A percentile compares a stretch with the other conserved stretches of the same genome.
phyloP scores from a whole-genome alignment of 805 yeast species.

The Lipomyces spencermartinsiae region DNA sequence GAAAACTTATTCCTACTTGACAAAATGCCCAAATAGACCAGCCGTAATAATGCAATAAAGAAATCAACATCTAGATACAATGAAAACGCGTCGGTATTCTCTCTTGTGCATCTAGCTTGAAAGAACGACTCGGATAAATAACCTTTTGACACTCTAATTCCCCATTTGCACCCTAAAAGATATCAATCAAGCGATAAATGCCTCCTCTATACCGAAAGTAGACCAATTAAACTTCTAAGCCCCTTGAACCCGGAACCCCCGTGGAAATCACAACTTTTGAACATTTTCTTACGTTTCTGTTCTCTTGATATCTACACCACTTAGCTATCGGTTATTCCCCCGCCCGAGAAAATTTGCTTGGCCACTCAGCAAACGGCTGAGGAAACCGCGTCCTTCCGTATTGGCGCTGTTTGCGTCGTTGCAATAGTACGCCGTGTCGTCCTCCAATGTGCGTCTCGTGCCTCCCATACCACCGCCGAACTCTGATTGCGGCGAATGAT shows the following conservation, averaged over 20 bases:
- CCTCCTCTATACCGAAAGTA: neutral
- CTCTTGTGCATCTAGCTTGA: neutral
- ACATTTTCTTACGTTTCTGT: neutral
- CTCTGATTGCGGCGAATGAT: conserved; percentile 7
- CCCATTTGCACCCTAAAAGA: neutral
- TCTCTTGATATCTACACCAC: neutral
- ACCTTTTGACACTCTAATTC: neutral
- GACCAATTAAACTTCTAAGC: neutral
- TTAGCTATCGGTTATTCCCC: conserved; percentile 9
- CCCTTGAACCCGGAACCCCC: neutral
- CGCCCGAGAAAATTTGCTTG: conserved; percentile 17
- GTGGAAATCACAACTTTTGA: neutral
- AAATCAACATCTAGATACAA: too few species aligned
- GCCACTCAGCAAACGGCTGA: conserved; percentile 13
- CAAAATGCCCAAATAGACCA: neutral
- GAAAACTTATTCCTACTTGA: too few species aligned
- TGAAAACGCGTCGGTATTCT: neutral
- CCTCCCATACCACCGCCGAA: neutral
- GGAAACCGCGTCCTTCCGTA: conserved; percentile 11
- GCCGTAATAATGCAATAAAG: neutral
- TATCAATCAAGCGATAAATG: neutral
- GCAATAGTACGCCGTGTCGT: neutral
- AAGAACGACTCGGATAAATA: too few species aligned
- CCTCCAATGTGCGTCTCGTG: neutral
- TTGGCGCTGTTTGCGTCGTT: conserved; percentile 9